Percentiles rank a stretch among this genome's conserved stretches.
Evolutionary conservation across 768 basidiomycete species (phyloP).

Genomic region (Mycena rebaudengoi): DNA sequence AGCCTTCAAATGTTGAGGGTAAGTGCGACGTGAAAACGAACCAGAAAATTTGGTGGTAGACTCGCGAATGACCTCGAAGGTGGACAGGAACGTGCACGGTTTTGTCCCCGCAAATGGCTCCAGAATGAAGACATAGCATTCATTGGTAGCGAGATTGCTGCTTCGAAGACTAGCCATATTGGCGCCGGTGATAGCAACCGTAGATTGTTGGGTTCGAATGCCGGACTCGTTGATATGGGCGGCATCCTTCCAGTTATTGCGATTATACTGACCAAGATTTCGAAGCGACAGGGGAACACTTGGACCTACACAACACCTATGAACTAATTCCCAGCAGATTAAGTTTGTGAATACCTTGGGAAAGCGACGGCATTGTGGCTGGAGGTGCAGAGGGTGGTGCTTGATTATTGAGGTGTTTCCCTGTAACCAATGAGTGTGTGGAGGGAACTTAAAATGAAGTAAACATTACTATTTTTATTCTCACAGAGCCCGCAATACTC

Average conservation of each 20-base stretch:
- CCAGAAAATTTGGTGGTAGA: neutral
- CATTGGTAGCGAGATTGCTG: neutral
- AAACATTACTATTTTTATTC: too few relatives aligned
- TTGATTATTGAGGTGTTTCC: too few relatives aligned
- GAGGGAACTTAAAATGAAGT: too few relatives aligned
- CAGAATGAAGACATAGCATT: conserved; percentile 2
- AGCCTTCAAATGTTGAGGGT: neutral
- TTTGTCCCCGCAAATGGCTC: neutral
- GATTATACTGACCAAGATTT: conserved; percentile 1
- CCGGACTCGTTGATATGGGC: neutral
- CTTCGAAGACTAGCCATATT: neutral
- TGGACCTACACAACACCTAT: neutral
- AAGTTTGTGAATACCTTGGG: too few relatives aligned
- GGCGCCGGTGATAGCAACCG: neutral
- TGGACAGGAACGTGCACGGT: neutral
- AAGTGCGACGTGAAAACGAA: neutral
- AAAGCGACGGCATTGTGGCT: too few relatives aligned
- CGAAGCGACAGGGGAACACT: neutral
- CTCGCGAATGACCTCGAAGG: neutral
- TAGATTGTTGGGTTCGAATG: neutral
- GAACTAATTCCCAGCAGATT: too few relatives aligned
- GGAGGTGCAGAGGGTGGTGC: too few relatives aligned
- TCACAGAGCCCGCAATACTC: too few relatives aligned
- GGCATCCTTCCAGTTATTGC: neutral
- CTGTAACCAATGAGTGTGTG: too few relatives aligned